Evolutionary conservation across 345 rosid species (phyloP).

Genomic region (Trapa bicornis): DNA sequence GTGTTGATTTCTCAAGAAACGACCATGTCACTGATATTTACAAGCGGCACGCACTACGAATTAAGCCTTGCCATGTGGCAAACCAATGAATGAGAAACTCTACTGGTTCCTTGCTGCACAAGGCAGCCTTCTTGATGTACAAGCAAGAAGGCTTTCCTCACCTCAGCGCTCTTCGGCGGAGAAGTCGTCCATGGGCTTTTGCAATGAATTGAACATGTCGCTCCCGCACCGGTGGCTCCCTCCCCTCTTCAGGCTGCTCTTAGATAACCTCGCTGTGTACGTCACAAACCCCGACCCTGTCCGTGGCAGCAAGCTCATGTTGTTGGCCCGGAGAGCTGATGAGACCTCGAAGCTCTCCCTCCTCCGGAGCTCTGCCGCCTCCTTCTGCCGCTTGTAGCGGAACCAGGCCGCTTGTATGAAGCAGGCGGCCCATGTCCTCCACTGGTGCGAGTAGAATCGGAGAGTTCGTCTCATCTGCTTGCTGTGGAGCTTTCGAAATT

Average conservation of each 20-base stretch:
- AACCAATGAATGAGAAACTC: too few species aligned
- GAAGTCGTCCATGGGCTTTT: conserved; percentile 37
- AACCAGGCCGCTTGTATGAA: conserved; percentile 45
- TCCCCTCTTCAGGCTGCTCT: conserved; percentile 20
- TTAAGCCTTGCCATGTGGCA: background rate
- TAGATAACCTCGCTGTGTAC: conserved; percentile 14
- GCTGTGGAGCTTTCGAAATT: conserved; percentile 36
- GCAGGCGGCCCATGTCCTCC: conserved; percentile 50
- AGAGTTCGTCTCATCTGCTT: conserved; percentile 31
- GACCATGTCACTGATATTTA: background rate
- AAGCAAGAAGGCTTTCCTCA: background rate
- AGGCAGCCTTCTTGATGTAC: too few species aligned
- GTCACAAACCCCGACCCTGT: conserved; percentile 6
- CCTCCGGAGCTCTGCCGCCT: conserved; percentile 21
- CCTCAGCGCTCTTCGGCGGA: conserved; percentile 19
- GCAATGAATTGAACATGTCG: conserved; percentile 16
- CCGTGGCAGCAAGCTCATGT: background rate
- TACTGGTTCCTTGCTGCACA: background rate
- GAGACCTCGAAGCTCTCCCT: conserved; percentile 13
- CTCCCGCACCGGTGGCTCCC: conserved; percentile 22
- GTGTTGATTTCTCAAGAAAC: too few species aligned
- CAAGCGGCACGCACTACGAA: background rate
- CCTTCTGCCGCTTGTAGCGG: conserved; percentile 29
- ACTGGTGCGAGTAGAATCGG: conserved; percentile 43
- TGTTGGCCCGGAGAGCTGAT: background rate